Base-by-base conservation (phyloP, 371 early-diverging fungal species). In the Choanephora cucurbitarum region DNA sequence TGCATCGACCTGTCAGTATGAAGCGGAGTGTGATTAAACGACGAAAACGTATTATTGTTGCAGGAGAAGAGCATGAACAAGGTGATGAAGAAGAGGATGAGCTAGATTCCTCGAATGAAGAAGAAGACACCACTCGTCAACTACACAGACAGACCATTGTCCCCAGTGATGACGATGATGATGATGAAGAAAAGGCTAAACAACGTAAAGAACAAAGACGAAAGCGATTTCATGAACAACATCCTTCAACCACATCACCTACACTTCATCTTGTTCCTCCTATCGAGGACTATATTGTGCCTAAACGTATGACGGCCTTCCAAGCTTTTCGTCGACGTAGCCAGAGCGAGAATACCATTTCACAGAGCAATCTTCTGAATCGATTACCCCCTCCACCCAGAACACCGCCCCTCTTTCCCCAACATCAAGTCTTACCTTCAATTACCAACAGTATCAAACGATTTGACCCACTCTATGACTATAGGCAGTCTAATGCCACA, bases 11-110 rank as follows among this genome's bases (percentile, higher is more conserved):
- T 41, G 82, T 88, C 6, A 87, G 85, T 40, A 90, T 94, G 90
- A 91, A 89, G 70, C 70, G 90, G 19, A 80, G 82, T 9, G 83
- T 92, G 13, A 94, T 94, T 68, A 92, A 91, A 67, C 82, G 93
- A 18, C 80, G 94, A 19, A 90, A 91, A 45, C 79, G 94, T 31
- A 79, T 87, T 23, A 75, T 80, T 31, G 67, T 71, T 3, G 44
- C 62, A 7, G 59, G 58, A 3, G n/a, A 60, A 7, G 58, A 41
- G 8, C 49, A 54, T 31, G 57, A 60, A 10, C 15, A 34, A 6
- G 14, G 32, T 8, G 53, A 32, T 14, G 51, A 41, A 0, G 60
- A 55, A 11, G 39, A 49, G 7, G 56, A 62, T 37, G 62, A 62
- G n/a, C 43, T 61, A 5, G 57, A 56, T 21, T 47, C 51, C 6